Conservation (phyloP, 2,329 filamentous ascomycete species). For the Nakataea oryzae region DNA sequence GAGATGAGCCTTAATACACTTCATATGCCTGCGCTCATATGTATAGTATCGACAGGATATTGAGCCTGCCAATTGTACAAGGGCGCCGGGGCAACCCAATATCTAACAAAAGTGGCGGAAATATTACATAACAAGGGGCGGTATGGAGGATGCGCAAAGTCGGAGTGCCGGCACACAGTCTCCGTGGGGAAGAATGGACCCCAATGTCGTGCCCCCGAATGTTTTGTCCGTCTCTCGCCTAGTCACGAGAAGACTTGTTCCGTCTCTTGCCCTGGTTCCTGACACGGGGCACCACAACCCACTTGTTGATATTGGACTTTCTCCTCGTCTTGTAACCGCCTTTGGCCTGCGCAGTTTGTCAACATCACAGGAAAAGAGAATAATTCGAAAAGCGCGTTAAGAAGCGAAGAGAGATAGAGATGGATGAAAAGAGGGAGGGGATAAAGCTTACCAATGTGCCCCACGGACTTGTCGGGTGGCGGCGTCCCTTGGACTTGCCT, state of each 20-base stretch:
- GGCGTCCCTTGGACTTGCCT: slow-evolving; percentile 98
- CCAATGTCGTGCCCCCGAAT: neutral
- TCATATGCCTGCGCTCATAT: neutral
- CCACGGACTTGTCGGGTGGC: slow-evolving; percentile 92
- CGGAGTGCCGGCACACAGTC: neutral
- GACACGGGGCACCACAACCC: slow-evolving; percentile 71
- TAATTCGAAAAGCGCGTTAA: neutral
- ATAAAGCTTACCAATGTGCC: slow-evolving; percentile 69
- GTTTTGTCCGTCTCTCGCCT: neutral
- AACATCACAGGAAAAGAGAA: slow-evolving; percentile 10
- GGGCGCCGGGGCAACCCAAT: neutral
- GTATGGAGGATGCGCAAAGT: neutral
- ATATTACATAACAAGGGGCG: neutral
- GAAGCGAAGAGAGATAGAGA: neutral
- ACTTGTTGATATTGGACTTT: slow-evolving; percentile 84
- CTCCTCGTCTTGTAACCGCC: slow-evolving; percentile 85
- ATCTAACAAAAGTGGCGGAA: neutral
- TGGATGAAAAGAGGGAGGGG: neutral
- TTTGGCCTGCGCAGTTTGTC: slow-evolving; percentile 47
- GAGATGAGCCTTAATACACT: neutral
- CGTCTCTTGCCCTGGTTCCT: slow-evolving; percentile 89
- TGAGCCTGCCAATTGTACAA: neutral
- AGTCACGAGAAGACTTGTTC: slow-evolving; percentile 20
- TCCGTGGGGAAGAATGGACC: neutral
- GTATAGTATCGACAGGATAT: neutral